Conservation (phyloP, 2,329 filamentous ascomycete species). For the Aureobasidium vineae region DNA sequence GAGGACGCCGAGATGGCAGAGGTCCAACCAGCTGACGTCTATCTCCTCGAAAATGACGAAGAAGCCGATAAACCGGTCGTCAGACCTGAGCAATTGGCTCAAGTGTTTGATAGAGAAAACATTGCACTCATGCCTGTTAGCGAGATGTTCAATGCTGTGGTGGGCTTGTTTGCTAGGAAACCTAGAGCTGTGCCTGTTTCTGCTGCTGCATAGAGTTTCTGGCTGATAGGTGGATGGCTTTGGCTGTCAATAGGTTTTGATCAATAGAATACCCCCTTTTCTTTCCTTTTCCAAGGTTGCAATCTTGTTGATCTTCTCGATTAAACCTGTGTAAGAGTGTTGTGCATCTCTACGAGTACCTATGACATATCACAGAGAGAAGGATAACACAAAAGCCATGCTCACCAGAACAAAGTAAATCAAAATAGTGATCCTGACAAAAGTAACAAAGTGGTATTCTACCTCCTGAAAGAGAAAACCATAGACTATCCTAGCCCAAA, state of each 20-base stretch:
- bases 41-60: slow-evolving; percentile 34
- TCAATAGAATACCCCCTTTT: background rate
- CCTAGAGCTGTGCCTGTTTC: slow-evolving; percentile 36
- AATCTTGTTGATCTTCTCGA: too few relatives aligned
- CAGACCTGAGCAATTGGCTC: slow-evolving; percentile 64
- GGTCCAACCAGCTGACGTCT: slow-evolving; percentile 33
- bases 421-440: background rate
- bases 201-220: slow-evolving; percentile 2
- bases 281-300: background rate
- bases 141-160: slow-evolving; percentile 73
- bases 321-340: too few relatives aligned
- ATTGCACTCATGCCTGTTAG: slow-evolving; percentile 70
- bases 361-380: too few relatives aligned
- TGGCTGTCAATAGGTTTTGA: background rate
- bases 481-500: background rate
- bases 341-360: too few relatives aligned
- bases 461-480: background rate
- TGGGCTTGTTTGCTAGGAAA: slow-evolving; percentile 62
- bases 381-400: too few relatives aligned
- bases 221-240: too few relatives aligned
- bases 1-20: slow-evolving; percentile 37
- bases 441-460: slow-evolving; percentile 7
- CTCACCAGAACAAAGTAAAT: too few relatives aligned
- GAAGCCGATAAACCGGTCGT: slow-evolving; percentile 61
- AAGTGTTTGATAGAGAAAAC: slow-evolving; percentile 68